Evolutionary conservation across 2,329 filamentous ascomycete species (phyloP), one percentile per base, ranked within the genome.

Genomic region (Fusarium drepaniforme): DNA sequence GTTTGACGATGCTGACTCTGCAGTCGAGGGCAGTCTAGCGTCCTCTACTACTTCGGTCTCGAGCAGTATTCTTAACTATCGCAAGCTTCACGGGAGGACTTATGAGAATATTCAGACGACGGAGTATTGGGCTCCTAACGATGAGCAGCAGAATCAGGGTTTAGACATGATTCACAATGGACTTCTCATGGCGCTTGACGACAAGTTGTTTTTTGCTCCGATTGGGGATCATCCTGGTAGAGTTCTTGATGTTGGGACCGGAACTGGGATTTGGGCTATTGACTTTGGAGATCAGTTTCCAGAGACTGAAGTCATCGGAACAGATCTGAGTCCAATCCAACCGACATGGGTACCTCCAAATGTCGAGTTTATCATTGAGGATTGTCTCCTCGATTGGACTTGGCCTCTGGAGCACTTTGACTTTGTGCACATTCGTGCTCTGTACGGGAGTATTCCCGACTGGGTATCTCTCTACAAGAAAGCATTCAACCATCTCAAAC

Each of bases 391-490:
- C 0, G 74, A 78, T 1, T 92, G 90, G 90, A 83, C 88, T 0
- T 79, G 73, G 70, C 69, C 77, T 21, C 77, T 81, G 5, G 78
- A 86, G 49, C 77, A 86, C 73, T 86, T 92, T 76, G 90, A 92
- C 80, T 88, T 88, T 69, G 86, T 93, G 67, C 91, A 92, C 80
- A 86, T 89, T 3, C 86, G 89, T 6, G 66, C 89, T 68, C 84
- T 93, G 77, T 83, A 85, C 3, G 91, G 91, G 23, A 86, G 87
- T 58, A 88, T 92, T 72, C 81, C 84, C 2, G 87, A 91, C 74
- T 93, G 90, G 83, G 83, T 85, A 23, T 81, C 86, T 13, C 82
- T 93, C 9, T 87, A 93, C 69, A 80, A 80, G 15, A 88, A 90
- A 67, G 81, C 86, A 1, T 89, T 82, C 71, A 81, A 82, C 64